These are phyloP conservation scores for Phaffia rhodozyma DNA, from an alignment of 1,284 basidiomycete genomes.

Conservation along the genomic window DNA sequence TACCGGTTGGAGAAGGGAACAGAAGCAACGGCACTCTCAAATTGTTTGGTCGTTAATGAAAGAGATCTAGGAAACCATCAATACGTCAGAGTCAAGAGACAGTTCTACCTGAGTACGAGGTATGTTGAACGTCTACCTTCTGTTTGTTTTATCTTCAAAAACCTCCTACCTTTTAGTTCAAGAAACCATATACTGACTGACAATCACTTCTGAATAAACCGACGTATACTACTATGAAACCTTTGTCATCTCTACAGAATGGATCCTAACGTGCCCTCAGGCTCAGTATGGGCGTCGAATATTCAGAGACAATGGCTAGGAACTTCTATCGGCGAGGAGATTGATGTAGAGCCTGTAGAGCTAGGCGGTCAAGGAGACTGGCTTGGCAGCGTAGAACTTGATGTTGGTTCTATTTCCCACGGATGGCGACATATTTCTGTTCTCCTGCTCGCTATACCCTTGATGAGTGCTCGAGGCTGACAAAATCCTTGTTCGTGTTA, in stretches of 20 bases:
- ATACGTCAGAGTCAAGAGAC: slow-evolving; percentile 23
- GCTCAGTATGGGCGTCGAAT: slow-evolving; percentile 41
- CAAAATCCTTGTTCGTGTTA: slow-evolving; percentile 15
- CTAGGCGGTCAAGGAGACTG: slow-evolving; percentile 50
- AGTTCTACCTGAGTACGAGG: slow-evolving; percentile 21
- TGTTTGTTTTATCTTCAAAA: neutral
- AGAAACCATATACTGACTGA: neutral
- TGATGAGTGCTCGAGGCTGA: slow-evolving; percentile 6
- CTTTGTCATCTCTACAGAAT: neutral
- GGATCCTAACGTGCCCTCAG: slow-evolving; percentile 22
- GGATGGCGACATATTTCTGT: neutral
- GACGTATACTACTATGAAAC: neutral
- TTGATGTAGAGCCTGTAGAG: slow-evolving; percentile 56
- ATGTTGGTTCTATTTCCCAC: slow-evolving; percentile 34
- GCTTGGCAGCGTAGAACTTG: slow-evolving; percentile 63
- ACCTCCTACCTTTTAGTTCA: neutral
- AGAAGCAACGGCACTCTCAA: slow-evolving; percentile 10
- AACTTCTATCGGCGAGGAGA: slow-evolving; percentile 65
- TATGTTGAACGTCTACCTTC: slow-evolving; percentile 12
- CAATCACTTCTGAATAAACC: neutral
- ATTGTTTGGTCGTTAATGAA: slow-evolving; percentile 22
- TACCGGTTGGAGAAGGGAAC: slow-evolving; percentile 16
- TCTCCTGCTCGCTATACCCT: slow-evolving; percentile 7
- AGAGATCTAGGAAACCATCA: slow-evolving; percentile 19
- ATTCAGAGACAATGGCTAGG: slow-evolving; percentile 74